These are phyloP conservation scores for Dendrothele bispora DNA, from an alignment of 768 basidiomycete genomes.

Conservation along the genomic window DNA sequence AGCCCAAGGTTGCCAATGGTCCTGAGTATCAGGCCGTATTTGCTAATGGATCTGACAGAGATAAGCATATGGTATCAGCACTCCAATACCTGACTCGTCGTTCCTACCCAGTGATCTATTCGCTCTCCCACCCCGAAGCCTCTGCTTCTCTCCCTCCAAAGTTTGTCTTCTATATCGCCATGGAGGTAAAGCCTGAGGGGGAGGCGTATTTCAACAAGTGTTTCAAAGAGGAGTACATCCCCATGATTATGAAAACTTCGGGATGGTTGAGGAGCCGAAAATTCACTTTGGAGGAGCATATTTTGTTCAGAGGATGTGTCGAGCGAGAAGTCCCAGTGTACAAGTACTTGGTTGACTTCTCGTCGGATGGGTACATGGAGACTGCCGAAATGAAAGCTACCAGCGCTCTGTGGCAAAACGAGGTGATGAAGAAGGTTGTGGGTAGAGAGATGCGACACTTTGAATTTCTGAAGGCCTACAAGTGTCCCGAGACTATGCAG, in stretches of 20 bases:
- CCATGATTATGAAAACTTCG: conserved; percentile 23
- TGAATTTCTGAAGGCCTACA: conserved; percentile 21
- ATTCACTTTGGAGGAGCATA: conserved; percentile 21
- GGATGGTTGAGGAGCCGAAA: conserved; percentile 30
- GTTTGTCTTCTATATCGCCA: conserved; percentile 21
- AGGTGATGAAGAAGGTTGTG: conserved; percentile 18
- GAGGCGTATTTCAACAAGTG: conserved; percentile 29
- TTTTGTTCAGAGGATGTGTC: conserved; percentile 6
- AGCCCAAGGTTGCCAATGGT: conserved; percentile 20
- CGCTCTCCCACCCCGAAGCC: conserved; percentile 16
- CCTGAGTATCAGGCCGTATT: conserved; percentile 26
- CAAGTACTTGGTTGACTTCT: conserved; percentile 32
- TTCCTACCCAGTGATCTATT: conserved; percentile 20
- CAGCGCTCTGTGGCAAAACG: conserved; percentile 23
- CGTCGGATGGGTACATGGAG: conserved; percentile 16
- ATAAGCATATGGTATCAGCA: conserved; percentile 23
- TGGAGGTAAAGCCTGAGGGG: conserved; percentile 17
- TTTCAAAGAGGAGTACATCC: conserved; percentile 36
- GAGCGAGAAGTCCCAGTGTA: conserved; percentile 10
- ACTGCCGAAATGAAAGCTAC: conserved; percentile 23
- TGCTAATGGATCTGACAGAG: conserved; percentile 23
- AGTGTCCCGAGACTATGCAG: conserved; percentile 5
- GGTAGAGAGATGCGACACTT: conserved; percentile 22
- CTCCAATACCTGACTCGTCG: conserved; percentile 23
- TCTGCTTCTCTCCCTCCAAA: conserved; percentile 14